A percentile compares a stretch with the other conserved stretches of the same genome.
phyloP scores from a whole-genome alignment of 768 basidiomycete species.

The Boletus coccyginus region DNA sequence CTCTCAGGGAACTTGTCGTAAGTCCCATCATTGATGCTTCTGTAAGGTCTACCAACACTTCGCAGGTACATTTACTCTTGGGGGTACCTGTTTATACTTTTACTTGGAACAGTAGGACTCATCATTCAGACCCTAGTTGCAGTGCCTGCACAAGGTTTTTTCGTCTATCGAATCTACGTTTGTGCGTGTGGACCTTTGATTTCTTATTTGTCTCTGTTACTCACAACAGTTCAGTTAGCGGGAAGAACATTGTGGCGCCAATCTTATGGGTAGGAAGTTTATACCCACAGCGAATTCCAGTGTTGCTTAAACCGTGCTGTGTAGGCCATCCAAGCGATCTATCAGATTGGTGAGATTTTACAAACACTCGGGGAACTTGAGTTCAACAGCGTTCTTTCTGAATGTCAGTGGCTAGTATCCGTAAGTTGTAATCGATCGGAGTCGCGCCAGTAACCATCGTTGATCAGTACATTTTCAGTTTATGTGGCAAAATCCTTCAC shows the following conservation, averaged over 20 bases:
- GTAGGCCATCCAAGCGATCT: neutral
- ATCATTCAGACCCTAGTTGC: neutral
- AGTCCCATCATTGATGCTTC: neutral
- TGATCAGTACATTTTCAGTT: too few species aligned
- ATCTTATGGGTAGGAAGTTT: neutral
- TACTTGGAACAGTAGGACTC: neutral
- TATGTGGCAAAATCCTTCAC: too few species aligned
- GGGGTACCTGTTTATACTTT: neutral
- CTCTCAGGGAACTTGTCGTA: conserved; percentile 1
- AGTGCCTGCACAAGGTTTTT: neutral
- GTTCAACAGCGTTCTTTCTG: too few species aligned
- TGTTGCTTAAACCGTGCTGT: neutral
- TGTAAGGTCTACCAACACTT: neutral
- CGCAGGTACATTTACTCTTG: neutral
- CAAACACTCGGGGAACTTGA: too few species aligned
- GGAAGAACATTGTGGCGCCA: neutral
- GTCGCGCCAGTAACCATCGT: too few species aligned
- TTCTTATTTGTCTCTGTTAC: neutral
- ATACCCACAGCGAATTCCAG: too few species aligned
- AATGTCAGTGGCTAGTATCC: too few species aligned
- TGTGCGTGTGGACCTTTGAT: neutral
- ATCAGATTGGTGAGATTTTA: neutral
- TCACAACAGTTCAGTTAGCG: neutral
- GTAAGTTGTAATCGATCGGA: too few species aligned
- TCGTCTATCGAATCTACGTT: neutral